Percentiles rank a stretch among this genome's conserved stretches.
phyloP scores from a whole-genome alignment of 2,329 filamentous ascomycete genomes.

The Nannizziopsis barbatae region DNA sequence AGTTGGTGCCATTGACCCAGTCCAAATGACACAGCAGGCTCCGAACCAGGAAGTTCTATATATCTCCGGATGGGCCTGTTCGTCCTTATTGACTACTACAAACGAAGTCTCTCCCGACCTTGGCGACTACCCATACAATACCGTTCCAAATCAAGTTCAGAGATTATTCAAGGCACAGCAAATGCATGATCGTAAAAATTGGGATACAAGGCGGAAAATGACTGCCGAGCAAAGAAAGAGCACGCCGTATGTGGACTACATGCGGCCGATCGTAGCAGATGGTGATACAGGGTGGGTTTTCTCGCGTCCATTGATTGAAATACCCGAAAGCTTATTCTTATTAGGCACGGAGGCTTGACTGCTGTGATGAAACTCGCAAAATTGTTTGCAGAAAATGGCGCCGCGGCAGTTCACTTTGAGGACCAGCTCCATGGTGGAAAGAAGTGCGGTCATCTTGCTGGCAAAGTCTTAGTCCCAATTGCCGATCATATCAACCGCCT shows the following conservation, averaged over 20 bases:
- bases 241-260: slow-evolving; percentile 79
- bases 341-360: slow-evolving; percentile 74
- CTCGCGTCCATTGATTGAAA: neutral
- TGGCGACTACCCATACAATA: slow-evolving; percentile 98
- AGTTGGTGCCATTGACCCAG: slow-evolving; percentile 98
- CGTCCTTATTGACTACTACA: slow-evolving; percentile 78
- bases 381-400: slow-evolving; percentile 92
- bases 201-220: slow-evolving; percentile 72
- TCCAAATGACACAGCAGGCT: slow-evolving; percentile 98
- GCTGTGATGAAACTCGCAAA: slow-evolving; percentile 94
- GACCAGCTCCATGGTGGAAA: slow-evolving; percentile 97
- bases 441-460: slow-evolving; percentile 93
- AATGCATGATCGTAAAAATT: slow-evolving; percentile 92
- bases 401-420: slow-evolving; percentile 92
- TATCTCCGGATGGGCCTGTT: slow-evolving; percentile 95
- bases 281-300: slow-evolving; percentile 64
- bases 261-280: slow-evolving; percentile 90
- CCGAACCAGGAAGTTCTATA: slow-evolving; percentile 93
- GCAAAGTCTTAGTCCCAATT: slow-evolving; percentile 87
- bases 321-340: slow-evolving; percentile 1
- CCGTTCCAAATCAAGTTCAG: slow-evolving; percentile 95
- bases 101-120: slow-evolving; percentile 98
- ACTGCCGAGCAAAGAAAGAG: slow-evolving; percentile 58
- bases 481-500: slow-evolving; percentile 95
- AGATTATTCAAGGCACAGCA: slow-evolving; percentile 92